A percentile compares a stretch with the other conserved stretches of the same genome.
Conservation (phyloP, 2,329 filamentous ascomycete species). For the Ilyonectria robusta region DNA sequence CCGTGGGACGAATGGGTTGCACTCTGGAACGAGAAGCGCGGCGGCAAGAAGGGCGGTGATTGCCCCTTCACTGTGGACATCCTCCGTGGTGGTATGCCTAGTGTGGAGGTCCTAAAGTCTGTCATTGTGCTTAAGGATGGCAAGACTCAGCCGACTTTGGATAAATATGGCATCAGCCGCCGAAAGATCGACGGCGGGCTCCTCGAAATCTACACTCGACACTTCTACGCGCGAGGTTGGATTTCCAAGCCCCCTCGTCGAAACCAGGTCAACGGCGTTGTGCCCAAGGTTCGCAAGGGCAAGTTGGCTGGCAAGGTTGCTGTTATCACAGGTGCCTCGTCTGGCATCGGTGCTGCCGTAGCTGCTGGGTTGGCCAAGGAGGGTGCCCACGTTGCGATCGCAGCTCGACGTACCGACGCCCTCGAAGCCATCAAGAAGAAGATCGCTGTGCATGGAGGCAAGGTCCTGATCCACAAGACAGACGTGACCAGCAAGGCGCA, state of each 20-base stretch:
- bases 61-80: slow-evolving; percentile 85
- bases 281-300: slow-evolving; percentile 58
- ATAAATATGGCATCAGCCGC: slow-evolving; percentile 67
- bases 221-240: slow-evolving; percentile 87
- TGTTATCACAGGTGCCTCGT: slow-evolving; percentile 84
- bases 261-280: slow-evolving; percentile 51
- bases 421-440: slow-evolving; percentile 77
- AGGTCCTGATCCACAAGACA: slow-evolving; percentile 77
- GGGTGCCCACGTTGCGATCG: slow-evolving; percentile 80
- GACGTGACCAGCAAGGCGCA: slow-evolving; percentile 79
- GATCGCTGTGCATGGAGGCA: slow-evolving; percentile 70
- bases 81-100: slow-evolving; percentile 85
- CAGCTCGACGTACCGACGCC: slow-evolving; percentile 78
- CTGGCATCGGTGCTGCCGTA: slow-evolving; percentile 83
- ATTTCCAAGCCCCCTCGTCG: slow-evolving; percentile 73
- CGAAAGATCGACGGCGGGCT: slow-evolving; percentile 78
- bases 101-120: slow-evolving; percentile 77
- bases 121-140: slow-evolving; percentile 82
- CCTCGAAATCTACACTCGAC: slow-evolving; percentile 83
- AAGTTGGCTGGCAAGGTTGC: slow-evolving; percentile 79
- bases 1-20: slow-evolving; percentile 82
- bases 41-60: slow-evolving; percentile 74
- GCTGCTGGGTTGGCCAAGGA: slow-evolving; percentile 77
- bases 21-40: slow-evolving; percentile 80
- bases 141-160: slow-evolving; percentile 73